Conservation (phyloP, 2,329 filamentous ascomycete species). For the Fusarium equiseti region DNA sequence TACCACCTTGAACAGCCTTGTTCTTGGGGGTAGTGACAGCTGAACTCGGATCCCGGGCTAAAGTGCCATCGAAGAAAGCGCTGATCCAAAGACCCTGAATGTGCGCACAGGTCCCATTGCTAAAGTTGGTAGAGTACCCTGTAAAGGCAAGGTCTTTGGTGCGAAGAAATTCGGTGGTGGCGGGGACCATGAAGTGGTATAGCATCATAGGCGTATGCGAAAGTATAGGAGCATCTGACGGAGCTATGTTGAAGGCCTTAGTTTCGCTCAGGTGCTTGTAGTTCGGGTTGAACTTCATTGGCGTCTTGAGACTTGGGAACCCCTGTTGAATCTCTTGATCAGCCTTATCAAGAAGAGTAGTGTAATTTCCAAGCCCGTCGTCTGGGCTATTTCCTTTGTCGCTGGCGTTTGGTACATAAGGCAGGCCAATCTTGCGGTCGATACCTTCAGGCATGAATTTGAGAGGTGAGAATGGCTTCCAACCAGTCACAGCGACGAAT, state of each 20-base stretch:
- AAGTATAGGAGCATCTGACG: background rate
- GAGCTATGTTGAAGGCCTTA: rapidly evolving
- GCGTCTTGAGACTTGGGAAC: background rate
- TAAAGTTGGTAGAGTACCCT: conserved; percentile 6
- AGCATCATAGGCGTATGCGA: background rate
- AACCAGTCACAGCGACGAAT: conserved; percentile 65
- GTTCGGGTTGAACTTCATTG: background rate
- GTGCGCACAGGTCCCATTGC: background rate
- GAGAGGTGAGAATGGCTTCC: conserved; percentile 51
- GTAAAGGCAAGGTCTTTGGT: conserved; percentile 9
- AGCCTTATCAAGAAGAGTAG: rapidly evolving
- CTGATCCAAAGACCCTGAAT: conserved; percentile 14
- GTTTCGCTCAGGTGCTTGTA: background rate
- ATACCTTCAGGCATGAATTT: background rate
- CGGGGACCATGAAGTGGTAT: conserved; percentile 7
- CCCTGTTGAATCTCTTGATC: background rate
- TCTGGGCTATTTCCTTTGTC: rapidly evolving
- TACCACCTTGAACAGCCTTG: background rate
- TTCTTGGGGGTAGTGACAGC: background rate
- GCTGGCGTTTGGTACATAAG: rapidly evolving
- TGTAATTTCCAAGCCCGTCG: background rate
- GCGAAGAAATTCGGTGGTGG: background rate
- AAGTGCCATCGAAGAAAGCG: background rate
- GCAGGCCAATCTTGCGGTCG: conserved; percentile 1
- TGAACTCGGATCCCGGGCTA: background rate